Evolutionary conservation across 441 rosid species (phyloP), one percentile per base, ranked within the genome.

Genomic region (Monsonia emarginata): DNA sequence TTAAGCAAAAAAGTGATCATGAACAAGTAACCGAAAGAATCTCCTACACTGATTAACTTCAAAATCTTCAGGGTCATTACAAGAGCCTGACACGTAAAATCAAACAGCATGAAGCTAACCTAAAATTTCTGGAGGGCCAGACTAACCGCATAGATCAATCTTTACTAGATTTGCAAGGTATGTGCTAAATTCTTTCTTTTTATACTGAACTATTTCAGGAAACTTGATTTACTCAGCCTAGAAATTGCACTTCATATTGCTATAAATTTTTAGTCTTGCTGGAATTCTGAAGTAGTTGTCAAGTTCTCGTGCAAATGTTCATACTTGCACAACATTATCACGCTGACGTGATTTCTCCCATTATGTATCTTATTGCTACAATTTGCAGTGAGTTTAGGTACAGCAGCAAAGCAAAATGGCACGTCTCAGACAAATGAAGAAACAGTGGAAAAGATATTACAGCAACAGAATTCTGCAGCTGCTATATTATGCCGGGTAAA

Each of bases 151-250:
- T 88, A 30, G 90, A 82, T 57, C 90, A 82, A 38, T 65, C 83
- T 18, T 83, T 88, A 68, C 73, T 82, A 42, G 87, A 85, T 22
- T 66, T 84, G 80, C 90, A 83, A 84, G 96, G 97, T 87, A 75
- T 11, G 44, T 40, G 46, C 0, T 40, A 40, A 11, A 7, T 44
- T 14, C 5, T 14, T n/a, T n/a, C 14, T 44, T 44, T 18, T 18
- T 44, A 1, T n/a, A 18, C 19, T 14, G 1, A 44, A 21, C 50
- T 44, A 44, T 14, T 14, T 36, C 42, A 36, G 9, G 42, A 36
- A 2, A 44, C 42, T 61, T 61, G 22, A 19, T 13, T n/a, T n/a
- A n/a, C n/a, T n/a, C 9, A 64, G 16, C 34, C 1, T 31, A 32
- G 27, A 25, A 62, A 4, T 26, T 69, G 52, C 40, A 48, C 48